Evolutionary conservation across 805 yeast species (phyloP).

Genomic region (Wickerhamiella allomyrinae): DNA sequence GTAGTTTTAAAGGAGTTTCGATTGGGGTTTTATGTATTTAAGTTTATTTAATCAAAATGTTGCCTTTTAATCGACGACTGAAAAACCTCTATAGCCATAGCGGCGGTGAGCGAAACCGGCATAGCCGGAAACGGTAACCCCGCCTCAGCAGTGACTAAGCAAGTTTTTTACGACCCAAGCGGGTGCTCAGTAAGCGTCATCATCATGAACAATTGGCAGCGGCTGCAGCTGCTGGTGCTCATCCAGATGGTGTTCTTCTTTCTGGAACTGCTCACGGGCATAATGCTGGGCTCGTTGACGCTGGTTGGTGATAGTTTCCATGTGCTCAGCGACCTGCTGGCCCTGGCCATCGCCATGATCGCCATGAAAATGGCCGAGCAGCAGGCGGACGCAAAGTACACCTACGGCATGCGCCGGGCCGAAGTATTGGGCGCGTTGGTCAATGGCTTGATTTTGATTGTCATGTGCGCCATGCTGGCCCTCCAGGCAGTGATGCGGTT

Average conservation of each 20-base stretch:
- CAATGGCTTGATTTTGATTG: slow-evolving; percentile 84
- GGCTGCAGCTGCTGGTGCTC: slow-evolving; percentile 55
- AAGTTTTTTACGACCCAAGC: neutral
- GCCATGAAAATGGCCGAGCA: slow-evolving; percentile 84
- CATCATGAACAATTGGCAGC: slow-evolving; percentile 40
- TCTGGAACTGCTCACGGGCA: slow-evolving; percentile 61
- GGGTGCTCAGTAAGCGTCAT: too few species aligned
- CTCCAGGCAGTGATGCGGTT: slow-evolving; percentile 89
- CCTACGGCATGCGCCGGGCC: slow-evolving; percentile 97
- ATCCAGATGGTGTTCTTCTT: slow-evolving; percentile 76
- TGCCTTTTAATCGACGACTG: too few species aligned
- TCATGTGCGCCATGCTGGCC: slow-evolving; percentile 80
- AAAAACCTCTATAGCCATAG: too few species aligned
- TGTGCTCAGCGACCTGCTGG: slow-evolving; percentile 89
- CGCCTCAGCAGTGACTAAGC: neutral
- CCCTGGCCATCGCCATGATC: slow-evolving; percentile 84
- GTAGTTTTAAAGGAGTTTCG: too few species aligned
- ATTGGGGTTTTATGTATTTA: too few species aligned
- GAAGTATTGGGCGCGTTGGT: slow-evolving; percentile 90
- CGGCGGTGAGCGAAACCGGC: neutral
- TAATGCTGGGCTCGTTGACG: slow-evolving; percentile 86
- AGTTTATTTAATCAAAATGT: too few species aligned
- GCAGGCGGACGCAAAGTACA: slow-evolving; percentile 74
- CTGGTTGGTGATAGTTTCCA: slow-evolving; percentile 94
- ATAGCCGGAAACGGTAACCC: neutral